phyloP scores from a whole-genome alignment of 2,329 filamentous ascomycete genomes.

The Cryphonectria nitschkei region DNA sequence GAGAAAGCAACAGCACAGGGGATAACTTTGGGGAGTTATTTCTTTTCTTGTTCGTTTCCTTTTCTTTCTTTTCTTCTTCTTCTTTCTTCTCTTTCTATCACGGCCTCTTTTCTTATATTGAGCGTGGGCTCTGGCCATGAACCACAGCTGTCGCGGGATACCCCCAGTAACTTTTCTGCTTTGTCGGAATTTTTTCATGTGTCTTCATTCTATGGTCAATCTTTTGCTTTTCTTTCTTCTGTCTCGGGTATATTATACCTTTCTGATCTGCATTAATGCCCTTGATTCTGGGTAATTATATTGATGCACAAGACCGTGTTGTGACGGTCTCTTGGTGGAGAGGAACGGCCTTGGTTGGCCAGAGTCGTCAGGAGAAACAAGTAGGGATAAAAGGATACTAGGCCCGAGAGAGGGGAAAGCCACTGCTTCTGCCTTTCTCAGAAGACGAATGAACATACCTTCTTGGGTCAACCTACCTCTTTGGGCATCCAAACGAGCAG shows the following conservation, averaged over 20 bases:
- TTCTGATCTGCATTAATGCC: not conserved
- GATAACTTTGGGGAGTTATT: not conserved
- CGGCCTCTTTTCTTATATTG: not conserved
- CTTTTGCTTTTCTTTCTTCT: not conserved
- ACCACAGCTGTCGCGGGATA: slow-evolving; percentile 12
- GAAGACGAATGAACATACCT: not conserved
- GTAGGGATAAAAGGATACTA: not conserved
- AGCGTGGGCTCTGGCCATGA: not conserved
- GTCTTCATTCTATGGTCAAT: not conserved
- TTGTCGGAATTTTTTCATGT: not conserved
- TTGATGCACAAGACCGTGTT: not conserved
- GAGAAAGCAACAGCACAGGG: not conserved
- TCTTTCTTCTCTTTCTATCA: not conserved
- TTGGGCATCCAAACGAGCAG: too few species aligned
- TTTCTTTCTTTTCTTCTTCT: not conserved
- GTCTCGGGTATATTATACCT: not conserved
- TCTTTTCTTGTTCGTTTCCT: not conserved
- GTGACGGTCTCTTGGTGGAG: not conserved
- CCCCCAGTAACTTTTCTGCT: slow-evolving; percentile 7
- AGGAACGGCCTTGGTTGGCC: not conserved
- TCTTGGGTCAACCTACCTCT: not conserved
- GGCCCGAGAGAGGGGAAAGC: not conserved
- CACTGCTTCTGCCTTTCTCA: not conserved
- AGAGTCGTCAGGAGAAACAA: not conserved
- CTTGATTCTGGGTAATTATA: not conserved